A percentile compares a stretch with the other conserved stretches of the same genome.
phyloP scores from a whole-genome alignment of 2,329 filamentous ascomycete genomes.

The Cercospora canescens region DNA sequence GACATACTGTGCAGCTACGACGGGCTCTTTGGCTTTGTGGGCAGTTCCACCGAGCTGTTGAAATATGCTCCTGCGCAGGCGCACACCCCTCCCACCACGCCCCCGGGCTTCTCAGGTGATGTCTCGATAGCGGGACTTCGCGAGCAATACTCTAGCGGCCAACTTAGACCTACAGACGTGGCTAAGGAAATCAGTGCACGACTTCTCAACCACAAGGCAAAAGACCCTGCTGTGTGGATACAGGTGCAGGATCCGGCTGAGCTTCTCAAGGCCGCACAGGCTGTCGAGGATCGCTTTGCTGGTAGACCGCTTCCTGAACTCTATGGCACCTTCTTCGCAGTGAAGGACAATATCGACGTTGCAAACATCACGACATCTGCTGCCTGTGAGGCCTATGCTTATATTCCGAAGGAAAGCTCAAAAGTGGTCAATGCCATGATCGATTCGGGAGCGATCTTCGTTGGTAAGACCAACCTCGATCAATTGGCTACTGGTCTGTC shows the following conservation, averaged over 20 bases:
- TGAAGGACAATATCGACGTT: slow-evolving; percentile 60
- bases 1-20: slow-evolving; percentile 54
- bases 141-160: slow-evolving; percentile 45
- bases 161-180: slow-evolving; percentile 45
- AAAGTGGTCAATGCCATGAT: slow-evolving; percentile 53
- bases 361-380: slow-evolving; percentile 53
- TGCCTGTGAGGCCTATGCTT: slow-evolving; percentile 52
- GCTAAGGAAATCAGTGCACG: slow-evolving; percentile 48
- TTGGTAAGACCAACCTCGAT: slow-evolving; percentile 64
- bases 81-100: slow-evolving; percentile 39
- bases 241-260: slow-evolving; percentile 43
- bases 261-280: slow-evolving; percentile 43
- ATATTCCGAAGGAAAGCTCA: slow-evolving; percentile 50
- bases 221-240: slow-evolving; percentile 56
- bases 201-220: slow-evolving; percentile 50
- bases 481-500: slow-evolving; percentile 63
- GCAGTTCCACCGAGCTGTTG: slow-evolving; percentile 44
- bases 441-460: slow-evolving; percentile 55
- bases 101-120: slow-evolving; percentile 43
- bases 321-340: slow-evolving; percentile 57
- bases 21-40: slow-evolving; percentile 54
- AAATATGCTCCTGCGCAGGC: slow-evolving; percentile 35
- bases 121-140: slow-evolving; percentile 47
- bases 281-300: slow-evolving; percentile 44
- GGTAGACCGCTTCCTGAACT: slow-evolving; percentile 49